Evolutionary conservation across 2,329 filamentous ascomycete species (phyloP).

Genomic region (Fusarium buxicola): DNA sequence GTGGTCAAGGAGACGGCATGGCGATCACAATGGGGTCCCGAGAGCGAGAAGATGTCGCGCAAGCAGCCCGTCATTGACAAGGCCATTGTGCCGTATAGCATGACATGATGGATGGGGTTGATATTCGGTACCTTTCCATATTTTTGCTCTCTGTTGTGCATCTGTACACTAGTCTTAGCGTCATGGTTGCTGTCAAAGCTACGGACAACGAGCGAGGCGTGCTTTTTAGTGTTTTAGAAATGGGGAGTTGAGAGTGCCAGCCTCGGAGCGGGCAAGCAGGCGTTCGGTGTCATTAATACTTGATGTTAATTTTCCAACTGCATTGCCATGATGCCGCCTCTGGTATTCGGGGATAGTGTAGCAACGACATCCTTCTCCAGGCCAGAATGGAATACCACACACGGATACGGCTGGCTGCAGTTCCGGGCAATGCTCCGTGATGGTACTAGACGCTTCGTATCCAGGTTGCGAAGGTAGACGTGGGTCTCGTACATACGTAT

Average conservation of each 20-base stretch:
- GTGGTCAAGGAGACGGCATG: constrained; percentile 74
- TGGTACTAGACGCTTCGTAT: not conserved
- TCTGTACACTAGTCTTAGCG: constrained; percentile 1
- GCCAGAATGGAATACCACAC: not conserved
- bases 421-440: not conserved
- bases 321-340: constrained; percentile 7
- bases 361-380: not conserved
- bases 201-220: constrained; percentile 4
- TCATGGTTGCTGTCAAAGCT: not conserved
- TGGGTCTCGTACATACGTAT: too few species aligned
- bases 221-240: constrained; percentile 11
- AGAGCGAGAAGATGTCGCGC: constrained; percentile 67
- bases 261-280: constrained; percentile 21
- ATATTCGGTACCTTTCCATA: not conserved
- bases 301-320: constrained; percentile 6
- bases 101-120: constrained; percentile 46
- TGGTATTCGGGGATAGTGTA: constrained; percentile 17
- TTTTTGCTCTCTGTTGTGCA: not conserved
- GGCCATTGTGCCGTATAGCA: constrained; percentile 70
- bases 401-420: not conserved
- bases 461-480: too few species aligned
- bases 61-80: constrained; percentile 70
- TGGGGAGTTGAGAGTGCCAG: constrained; percentile 6
- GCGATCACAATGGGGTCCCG: constrained; percentile 79
- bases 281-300: constrained; percentile 38